Evolutionary conservation across 2,329 filamentous ascomycete species (phyloP).

Genomic region (Chaetomiaceae sp.): DNA sequence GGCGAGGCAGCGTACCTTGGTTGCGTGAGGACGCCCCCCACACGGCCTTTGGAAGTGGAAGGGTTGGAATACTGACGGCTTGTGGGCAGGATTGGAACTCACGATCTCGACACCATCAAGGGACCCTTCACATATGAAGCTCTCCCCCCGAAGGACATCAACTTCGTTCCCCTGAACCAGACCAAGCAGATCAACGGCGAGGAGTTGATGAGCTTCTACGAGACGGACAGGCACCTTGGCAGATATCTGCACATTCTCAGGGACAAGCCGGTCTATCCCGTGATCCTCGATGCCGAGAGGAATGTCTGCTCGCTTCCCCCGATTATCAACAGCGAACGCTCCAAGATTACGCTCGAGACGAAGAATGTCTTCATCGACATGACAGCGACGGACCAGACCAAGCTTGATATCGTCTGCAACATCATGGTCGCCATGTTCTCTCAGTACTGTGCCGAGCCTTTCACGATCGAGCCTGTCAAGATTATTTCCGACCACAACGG

Average conservation of each 20-base stretch:
- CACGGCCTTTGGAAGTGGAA: background rate
- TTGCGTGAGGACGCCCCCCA: slow-evolving; percentile 19
- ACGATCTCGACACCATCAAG: slow-evolving; percentile 88
- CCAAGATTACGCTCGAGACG: slow-evolving; percentile 88
- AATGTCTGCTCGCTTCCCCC: slow-evolving; percentile 90
- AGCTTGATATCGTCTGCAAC: slow-evolving; percentile 91
- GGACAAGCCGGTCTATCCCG: slow-evolving; percentile 89
- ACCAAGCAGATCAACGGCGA: slow-evolving; percentile 79
- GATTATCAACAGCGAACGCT: slow-evolving; percentile 96
- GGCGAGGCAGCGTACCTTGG: slow-evolving; percentile 82
- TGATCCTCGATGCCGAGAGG: slow-evolving; percentile 85
- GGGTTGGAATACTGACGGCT: background rate
- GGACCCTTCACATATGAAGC: slow-evolving; percentile 98
- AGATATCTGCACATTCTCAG: slow-evolving; percentile 91
- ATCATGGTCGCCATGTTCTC: slow-evolving; percentile 98
- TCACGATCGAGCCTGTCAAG: slow-evolving; percentile 90
- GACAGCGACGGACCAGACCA: slow-evolving; percentile 91
- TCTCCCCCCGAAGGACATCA: slow-evolving; percentile 82
- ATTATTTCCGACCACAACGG: slow-evolving; percentile 89
- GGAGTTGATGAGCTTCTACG: slow-evolving; percentile 92
- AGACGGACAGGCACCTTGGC: slow-evolving; percentile 87
- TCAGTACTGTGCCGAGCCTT: slow-evolving; percentile 78
- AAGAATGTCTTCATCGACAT: slow-evolving; percentile 96
- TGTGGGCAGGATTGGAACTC: slow-evolving; percentile 67
- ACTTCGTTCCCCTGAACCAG: slow-evolving; percentile 88